A percentile compares a stretch with the other conserved stretches of the same genome.
phyloP scores from a whole-genome alignment of 2,329 filamentous ascomycete genomes.

The Domatiomyces globalis region DNA sequence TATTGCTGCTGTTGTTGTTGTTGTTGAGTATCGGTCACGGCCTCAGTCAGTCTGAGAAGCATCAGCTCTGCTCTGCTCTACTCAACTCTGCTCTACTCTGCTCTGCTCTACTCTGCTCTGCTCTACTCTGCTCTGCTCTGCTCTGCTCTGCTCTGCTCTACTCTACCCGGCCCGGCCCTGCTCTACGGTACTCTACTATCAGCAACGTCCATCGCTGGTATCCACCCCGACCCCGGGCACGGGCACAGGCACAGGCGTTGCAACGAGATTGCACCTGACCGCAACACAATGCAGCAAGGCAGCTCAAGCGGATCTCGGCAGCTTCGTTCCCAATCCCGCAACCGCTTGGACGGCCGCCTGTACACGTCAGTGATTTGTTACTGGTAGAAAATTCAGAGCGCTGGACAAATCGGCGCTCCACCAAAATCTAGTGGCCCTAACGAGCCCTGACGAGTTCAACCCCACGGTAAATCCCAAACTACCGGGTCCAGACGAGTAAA shows the following conservation, averaged over 20 bases:
- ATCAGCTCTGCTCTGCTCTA: neutral
- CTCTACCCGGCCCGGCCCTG: too few relatives aligned
- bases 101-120: too few relatives aligned
- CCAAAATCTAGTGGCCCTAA: slow-evolving; percentile 1
- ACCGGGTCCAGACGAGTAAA: neutral
- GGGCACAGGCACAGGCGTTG: neutral
- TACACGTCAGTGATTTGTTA: slow-evolving; percentile 14
- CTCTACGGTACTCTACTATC: too few relatives aligned
- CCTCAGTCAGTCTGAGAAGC: neutral
- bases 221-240: too few relatives aligned
- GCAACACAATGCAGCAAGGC: slow-evolving; percentile 15
- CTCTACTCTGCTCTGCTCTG: too few relatives aligned
- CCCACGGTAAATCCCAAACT: slow-evolving; percentile 2
- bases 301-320: slow-evolving; percentile 10
- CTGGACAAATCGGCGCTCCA: slow-evolving; percentile 16
- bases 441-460: slow-evolving; percentile 2
- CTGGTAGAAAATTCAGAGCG: slow-evolving; percentile 14
- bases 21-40: neutral
- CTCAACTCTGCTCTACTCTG: too few relatives aligned
- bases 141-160: too few relatives aligned
- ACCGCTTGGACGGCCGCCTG: slow-evolving; percentile 11
- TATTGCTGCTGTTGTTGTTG: neutral
- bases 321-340: slow-evolving; percentile 16
- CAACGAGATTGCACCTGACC: slow-evolving; percentile 8
- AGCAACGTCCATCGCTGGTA: too few relatives aligned